A percentile compares a stretch with the other conserved stretches of the same genome.
phyloP scores from a whole-genome alignment of 179 eudicot genomes.

The Amaranthus tricolor region DNA sequence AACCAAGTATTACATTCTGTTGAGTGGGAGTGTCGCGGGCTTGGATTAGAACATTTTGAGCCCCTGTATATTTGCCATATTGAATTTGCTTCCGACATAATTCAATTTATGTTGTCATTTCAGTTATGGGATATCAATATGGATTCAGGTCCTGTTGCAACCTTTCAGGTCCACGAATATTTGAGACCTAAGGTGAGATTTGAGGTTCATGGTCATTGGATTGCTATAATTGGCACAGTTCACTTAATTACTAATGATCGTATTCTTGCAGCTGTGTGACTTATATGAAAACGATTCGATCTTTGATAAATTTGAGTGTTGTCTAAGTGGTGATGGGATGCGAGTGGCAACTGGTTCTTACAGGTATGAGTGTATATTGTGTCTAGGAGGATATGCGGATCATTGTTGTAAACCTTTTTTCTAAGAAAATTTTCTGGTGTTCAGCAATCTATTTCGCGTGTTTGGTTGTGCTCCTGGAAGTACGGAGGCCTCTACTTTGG shows the following conservation, averaged over 20 bases:
- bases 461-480: slow-evolving; percentile 64
- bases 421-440: slow-evolving; percentile 7
- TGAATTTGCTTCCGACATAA: not conserved
- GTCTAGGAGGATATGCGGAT: not conserved
- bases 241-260: slow-evolving; percentile 4
- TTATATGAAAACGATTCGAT: slow-evolving; percentile 61
- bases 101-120: slow-evolving; percentile 16
- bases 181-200: slow-evolving; percentile 54
- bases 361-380: slow-evolving; percentile 39
- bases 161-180: slow-evolving; percentile 48
- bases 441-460: slow-evolving; percentile 82
- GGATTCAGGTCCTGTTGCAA: slow-evolving; percentile 56
- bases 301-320: slow-evolving; percentile 85
- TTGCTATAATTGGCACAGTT: not conserved
- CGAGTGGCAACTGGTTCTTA: slow-evolving; percentile 80
- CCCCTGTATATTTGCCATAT: not conserved
- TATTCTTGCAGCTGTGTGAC: slow-evolving; percentile 48
- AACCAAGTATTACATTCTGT: not conserved
- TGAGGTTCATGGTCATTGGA: slow-evolving; percentile 4
- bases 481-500: slow-evolving; percentile 68
- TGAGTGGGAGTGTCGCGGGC: not conserved
- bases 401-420: not conserved
- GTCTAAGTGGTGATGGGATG: slow-evolving; percentile 77
- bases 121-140: slow-evolving; percentile 57
- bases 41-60: not conserved